Conservation (phyloP, 2,329 filamentous ascomycete genomes). For the Juglanconis juglandina region DNA sequence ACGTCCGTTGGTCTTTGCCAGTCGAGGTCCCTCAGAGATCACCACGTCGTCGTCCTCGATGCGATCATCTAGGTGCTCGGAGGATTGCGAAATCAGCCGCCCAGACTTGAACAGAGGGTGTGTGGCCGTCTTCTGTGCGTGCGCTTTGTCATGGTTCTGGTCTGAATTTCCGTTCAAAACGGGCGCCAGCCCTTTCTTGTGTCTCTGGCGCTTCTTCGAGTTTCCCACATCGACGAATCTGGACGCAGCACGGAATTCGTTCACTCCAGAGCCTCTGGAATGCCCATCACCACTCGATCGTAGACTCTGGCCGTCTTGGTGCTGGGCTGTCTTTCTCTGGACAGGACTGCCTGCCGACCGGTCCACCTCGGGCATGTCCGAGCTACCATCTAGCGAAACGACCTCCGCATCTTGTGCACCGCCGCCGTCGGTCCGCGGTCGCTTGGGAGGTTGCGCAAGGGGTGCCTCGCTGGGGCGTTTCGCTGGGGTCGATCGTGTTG, state of each 20-base stretch:
- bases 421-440: constrained; percentile 5
- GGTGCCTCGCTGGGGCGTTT: constrained; percentile 10
- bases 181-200: neutral
- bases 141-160: neutral
- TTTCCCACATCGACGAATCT: neutral
- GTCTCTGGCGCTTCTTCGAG: neutral
- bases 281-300: constrained; percentile 8
- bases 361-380: neutral
- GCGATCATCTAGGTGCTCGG: neutral
- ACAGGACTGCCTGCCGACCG: neutral
- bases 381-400: neutral
- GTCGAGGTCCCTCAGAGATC: neutral
- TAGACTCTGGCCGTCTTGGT: constrained; percentile 2
- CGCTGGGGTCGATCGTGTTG: neutral
- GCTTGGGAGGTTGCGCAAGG: constrained; percentile 1
- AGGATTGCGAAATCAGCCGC: neutral
- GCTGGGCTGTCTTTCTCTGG: neutral
- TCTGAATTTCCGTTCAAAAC: neutral
- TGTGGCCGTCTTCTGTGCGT: neutral
- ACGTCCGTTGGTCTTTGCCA: neutral
- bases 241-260: constrained; percentile 6
- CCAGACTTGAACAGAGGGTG: neutral
- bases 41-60: constrained; percentile 10
- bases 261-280: neutral
- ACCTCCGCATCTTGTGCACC: neutral